Evolutionary conservation across 2,329 filamentous ascomycete species (phyloP).

Genomic region (Ophiocordyceps unilateralis): DNA sequence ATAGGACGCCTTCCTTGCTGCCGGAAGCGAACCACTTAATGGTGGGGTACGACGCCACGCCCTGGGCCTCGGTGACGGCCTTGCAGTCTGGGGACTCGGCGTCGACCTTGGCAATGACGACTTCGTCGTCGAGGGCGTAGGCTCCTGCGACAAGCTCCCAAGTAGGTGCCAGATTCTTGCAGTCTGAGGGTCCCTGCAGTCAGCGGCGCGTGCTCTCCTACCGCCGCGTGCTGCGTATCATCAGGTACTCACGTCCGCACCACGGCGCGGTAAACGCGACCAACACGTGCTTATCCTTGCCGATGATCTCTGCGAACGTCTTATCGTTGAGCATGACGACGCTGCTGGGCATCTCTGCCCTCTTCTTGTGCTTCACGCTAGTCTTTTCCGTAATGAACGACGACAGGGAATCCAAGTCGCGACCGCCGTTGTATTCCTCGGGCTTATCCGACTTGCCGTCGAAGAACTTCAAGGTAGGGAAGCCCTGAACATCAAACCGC

Average conservation of each 20-base stretch:
- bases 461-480: slow-evolving; percentile 95
- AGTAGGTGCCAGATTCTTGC: slow-evolving; percentile 78
- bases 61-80: slow-evolving; percentile 55
- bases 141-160: slow-evolving; percentile 79
- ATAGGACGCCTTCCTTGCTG: slow-evolving; percentile 51
- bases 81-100: slow-evolving; percentile 80
- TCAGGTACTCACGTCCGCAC: slow-evolving; percentile 72
- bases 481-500: slow-evolving; percentile 79
- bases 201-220: not conserved
- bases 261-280: slow-evolving; percentile 96
- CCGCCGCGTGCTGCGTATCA: not conserved
- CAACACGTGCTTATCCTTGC: slow-evolving; percentile 72
- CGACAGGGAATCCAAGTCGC: slow-evolving; percentile 72
- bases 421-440: slow-evolving; percentile 67
- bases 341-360: slow-evolving; percentile 53
- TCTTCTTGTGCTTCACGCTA: slow-evolving; percentile 62
- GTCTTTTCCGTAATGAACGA: slow-evolving; percentile 78
- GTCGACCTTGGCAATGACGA: slow-evolving; percentile 89
- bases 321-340: slow-evolving; percentile 68
- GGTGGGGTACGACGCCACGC: slow-evolving; percentile 76
- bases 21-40: slow-evolving; percentile 96
- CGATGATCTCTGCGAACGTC: slow-evolving; percentile 61
- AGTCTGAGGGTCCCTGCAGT: slow-evolving; percentile 42
- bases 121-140: slow-evolving; percentile 59
- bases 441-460: slow-evolving; percentile 84